These are phyloP conservation scores for Arthrobotrys iridis DNA, from an alignment of 2,329 filamentous ascomycete species.

Conservation along the genomic window DNA sequence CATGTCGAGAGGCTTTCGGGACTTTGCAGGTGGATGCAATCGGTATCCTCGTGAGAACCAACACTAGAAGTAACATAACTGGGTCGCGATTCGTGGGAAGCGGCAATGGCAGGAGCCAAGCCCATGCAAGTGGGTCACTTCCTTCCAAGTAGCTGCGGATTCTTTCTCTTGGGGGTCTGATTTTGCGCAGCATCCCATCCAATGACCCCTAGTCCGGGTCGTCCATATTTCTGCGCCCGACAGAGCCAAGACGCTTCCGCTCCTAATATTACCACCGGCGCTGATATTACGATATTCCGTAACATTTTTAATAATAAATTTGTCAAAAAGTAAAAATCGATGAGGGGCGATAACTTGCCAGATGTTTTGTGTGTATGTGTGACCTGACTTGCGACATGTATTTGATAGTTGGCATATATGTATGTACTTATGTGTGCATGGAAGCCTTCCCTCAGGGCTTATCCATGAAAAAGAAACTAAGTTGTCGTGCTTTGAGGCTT, in stretches of 20 bases:
- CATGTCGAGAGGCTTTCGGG: slow-evolving; percentile 28
- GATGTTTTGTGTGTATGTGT: slow-evolving; percentile 44
- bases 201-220: slow-evolving; percentile 23
- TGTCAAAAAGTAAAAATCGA: slow-evolving; percentile 38
- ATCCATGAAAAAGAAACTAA: slow-evolving; percentile 50
- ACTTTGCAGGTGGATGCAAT: slow-evolving; percentile 30
- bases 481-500: slow-evolving; percentile 29
- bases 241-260: slow-evolving; percentile 41
- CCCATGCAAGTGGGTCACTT: slow-evolving; percentile 37
- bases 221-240: slow-evolving; percentile 36
- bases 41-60: slow-evolving; percentile 26
- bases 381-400: slow-evolving; percentile 48
- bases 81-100: slow-evolving; percentile 36
- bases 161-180: slow-evolving; percentile 18
- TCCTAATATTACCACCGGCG: slow-evolving; percentile 30
- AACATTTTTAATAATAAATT: slow-evolving; percentile 38
- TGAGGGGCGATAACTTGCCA: neutral
- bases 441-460: slow-evolving; percentile 20
- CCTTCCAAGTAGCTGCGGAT: slow-evolving; percentile 25
- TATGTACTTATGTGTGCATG: neutral
- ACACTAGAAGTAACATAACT: slow-evolving; percentile 18
- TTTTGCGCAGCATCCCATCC: neutral
- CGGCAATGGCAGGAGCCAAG: slow-evolving; percentile 31
- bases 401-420: neutral
- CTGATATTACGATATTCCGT: slow-evolving; percentile 53